Evolutionary conservation across 441 rosid genomes (phyloP).

Genomic region (Bocquillonia castaneifolia): DNA sequence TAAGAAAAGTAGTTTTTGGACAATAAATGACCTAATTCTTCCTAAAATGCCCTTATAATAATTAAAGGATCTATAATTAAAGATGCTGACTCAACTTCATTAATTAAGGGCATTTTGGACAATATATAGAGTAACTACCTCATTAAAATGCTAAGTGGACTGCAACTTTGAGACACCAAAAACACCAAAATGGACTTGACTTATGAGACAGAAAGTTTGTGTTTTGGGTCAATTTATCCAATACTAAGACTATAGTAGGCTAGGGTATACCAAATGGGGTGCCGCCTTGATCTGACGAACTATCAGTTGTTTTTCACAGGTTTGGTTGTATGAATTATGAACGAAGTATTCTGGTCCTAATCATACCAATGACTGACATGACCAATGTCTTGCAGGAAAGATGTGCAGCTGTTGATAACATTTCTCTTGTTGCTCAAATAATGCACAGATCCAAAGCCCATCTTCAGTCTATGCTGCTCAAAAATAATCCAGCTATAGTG

Average conservation of each 20-base stretch:
- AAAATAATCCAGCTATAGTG: slow-evolving; percentile 64
- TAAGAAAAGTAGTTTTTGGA: no score
- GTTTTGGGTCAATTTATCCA: no score
- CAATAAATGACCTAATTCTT: no score
- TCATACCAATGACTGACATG: slow-evolving; percentile 22
- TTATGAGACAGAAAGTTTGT: no score
- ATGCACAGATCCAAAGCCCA: slow-evolving; percentile 83
- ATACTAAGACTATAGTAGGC: background rate
- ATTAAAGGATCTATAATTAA: no score
- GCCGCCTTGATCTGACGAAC: slow-evolving; percentile 11
- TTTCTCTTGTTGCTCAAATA: slow-evolving; percentile 76
- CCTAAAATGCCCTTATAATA: no score
- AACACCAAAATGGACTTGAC: no score
- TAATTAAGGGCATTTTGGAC: no score
- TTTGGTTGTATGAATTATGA: slow-evolving; percentile 17
- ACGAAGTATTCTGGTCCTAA: slow-evolving; percentile 8
- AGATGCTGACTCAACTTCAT: no score
- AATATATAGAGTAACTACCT: no score
- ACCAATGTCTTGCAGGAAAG: slow-evolving; percentile 71
- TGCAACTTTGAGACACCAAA: no score
- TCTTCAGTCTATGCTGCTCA: slow-evolving; percentile 91
- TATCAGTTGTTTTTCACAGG: slow-evolving; percentile 1
- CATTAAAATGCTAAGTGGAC: no score
- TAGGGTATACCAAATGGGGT: slow-evolving; percentile 2
- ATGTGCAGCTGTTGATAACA: slow-evolving; percentile 76